Conservation (phyloP, 2,329 filamentous ascomycete species). For the Xylariaceae sp. region DNA sequence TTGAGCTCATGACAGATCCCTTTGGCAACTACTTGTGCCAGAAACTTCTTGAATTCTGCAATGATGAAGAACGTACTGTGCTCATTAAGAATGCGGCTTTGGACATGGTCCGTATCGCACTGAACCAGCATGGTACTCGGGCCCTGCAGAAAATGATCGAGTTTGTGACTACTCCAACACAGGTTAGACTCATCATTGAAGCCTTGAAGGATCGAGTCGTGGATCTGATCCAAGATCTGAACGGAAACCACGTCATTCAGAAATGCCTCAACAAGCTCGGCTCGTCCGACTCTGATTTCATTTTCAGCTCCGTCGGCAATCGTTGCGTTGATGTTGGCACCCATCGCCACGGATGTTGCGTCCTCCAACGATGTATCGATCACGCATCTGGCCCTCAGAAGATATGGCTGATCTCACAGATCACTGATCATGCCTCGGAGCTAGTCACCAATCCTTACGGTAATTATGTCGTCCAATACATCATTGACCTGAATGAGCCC, state of each 20-base stretch:
- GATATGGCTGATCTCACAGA: constrained; percentile 75
- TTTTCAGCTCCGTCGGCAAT: constrained; percentile 86
- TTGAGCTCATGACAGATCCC: constrained; percentile 97
- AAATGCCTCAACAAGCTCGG: constrained; percentile 96
- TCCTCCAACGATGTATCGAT: constrained; percentile 96
- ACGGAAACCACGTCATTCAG: constrained; percentile 98
- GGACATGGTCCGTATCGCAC: constrained; percentile 84
- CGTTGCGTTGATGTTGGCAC: constrained; percentile 89
- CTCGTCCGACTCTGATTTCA: constrained; percentile 82
- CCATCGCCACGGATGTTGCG: constrained; percentile 95
- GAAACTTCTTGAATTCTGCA: constrained; percentile 93
- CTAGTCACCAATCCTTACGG: constrained; percentile 96
- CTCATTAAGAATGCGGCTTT: constrained; percentile 85
- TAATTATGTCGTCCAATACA: constrained; percentile 99
- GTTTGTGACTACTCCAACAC: constrained; percentile 78
- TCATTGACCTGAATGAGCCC: constrained; percentile 85
- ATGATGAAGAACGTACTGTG: constrained; percentile 87
- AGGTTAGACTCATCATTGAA: constrained; percentile 81
- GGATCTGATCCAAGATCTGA: constrained; percentile 91
- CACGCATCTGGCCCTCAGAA: constrained; percentile 90
- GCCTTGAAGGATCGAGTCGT: constrained; percentile 82
- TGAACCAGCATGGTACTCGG: constrained; percentile 95
- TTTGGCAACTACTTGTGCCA: constrained; percentile 99
- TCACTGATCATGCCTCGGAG: constrained; percentile 80
- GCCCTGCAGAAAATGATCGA: constrained; percentile 99